These are phyloP conservation scores for Sugiyamaella grinbergsii DNA, from an alignment of 1,139 yeast genomes.

Conservation along the genomic window DNA sequence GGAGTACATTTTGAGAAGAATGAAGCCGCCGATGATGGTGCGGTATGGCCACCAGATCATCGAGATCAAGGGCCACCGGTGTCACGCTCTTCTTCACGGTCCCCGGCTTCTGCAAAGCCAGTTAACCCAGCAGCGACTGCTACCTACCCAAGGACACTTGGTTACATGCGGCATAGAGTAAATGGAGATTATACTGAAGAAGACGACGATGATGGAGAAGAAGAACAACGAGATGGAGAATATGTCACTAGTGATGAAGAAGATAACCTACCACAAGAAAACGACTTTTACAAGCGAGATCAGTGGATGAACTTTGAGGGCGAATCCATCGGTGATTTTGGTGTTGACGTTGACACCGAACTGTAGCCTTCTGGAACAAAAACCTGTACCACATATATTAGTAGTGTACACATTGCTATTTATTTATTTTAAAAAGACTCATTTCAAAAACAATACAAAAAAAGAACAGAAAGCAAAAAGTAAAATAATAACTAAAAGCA, in stretches of 20 bases:
- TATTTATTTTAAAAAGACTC: conserved; percentile 7
- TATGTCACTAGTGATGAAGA: conserved; percentile 9
- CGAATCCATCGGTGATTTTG: conserved; percentile 77
- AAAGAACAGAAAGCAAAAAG: conserved; percentile 6
- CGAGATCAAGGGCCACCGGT: conserved; percentile 49
- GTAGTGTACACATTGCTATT: conserved; percentile 4
- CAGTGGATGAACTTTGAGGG: conserved; percentile 82
- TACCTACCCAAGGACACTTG: conserved; percentile 23
- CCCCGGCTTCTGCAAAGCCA: conserved; percentile 7
- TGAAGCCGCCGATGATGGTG: conserved; percentile 56
- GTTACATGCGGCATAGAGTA: conserved; percentile 22
- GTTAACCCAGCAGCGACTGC: no score
- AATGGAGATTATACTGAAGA: conserved; percentile 13
- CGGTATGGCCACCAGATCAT: conserved; percentile 84
- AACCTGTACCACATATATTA: no score
- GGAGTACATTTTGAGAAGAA: conserved; percentile 58
- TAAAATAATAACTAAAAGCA: neutral
- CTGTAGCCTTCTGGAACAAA: no score
- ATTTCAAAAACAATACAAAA: no score
- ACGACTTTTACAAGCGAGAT: conserved; percentile 46
- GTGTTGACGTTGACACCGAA: conserved; percentile 69
- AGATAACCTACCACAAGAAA: conserved; percentile 19
- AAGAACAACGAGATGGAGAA: no score
- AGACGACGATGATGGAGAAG: neutral
- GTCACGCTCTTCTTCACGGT: conserved; percentile 27